A percentile compares a stretch with the other conserved stretches of the same genome.
These are phyloP conservation scores for Handroanthus guayacan DNA, from an alignment of 257 asterid species.

Conservation along the genomic window DNA sequence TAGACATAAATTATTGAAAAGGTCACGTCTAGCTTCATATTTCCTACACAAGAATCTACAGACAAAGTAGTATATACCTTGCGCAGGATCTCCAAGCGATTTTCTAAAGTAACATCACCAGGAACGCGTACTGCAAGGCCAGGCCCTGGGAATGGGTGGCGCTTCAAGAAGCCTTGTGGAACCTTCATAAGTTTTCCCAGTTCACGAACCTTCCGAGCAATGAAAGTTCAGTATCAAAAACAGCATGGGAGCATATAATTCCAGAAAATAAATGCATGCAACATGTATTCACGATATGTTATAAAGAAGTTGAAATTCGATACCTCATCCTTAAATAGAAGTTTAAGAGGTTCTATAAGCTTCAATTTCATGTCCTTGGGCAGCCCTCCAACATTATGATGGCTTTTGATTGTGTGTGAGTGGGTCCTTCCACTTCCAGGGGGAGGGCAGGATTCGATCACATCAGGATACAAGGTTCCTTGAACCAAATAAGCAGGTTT, in stretches of 20 bases:
- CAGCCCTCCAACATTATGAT: constrained; percentile 97
- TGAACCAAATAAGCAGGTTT: constrained; percentile 85
- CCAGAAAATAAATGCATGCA: background rate
- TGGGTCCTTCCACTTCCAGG: constrained; percentile 98
- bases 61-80: constrained; percentile 52
- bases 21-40: constrained; percentile 1
- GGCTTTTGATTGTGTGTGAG: constrained; percentile 98
- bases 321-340: constrained; percentile 98
- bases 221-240: constrained; percentile 14
- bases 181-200: constrained; percentile 82
- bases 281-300: background rate
- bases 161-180: constrained; percentile 71
- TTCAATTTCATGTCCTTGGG: constrained; percentile 97
- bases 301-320: background rate
- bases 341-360: constrained; percentile 97
- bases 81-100: constrained; percentile 81
- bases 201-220: constrained; percentile 76
- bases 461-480: constrained; percentile 98
- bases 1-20: constrained; percentile 4
- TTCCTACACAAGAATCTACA: background rate
- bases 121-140: constrained; percentile 93
- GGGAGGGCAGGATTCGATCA: constrained; percentile 97
- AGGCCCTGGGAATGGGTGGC: constrained; percentile 98
- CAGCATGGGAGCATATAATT: constrained; percentile 10
- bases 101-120: constrained; percentile 89